These are phyloP conservation scores for Colletotrichum tanaceti DNA, from an alignment of 2,329 filamentous ascomycete genomes.

Conservation along the genomic window DNA sequence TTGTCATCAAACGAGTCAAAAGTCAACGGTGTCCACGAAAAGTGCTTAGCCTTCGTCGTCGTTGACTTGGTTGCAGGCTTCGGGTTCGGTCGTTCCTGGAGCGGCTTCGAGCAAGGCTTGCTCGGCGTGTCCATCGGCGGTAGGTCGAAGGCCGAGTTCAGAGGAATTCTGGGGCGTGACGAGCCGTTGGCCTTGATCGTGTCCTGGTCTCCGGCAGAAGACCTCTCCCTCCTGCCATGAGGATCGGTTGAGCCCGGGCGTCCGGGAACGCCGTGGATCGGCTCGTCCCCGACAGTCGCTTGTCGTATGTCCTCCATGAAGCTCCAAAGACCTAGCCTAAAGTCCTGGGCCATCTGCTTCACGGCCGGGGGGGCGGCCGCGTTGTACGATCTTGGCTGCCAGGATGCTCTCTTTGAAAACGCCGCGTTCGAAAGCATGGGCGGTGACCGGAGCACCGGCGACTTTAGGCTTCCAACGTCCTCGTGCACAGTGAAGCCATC, in stretches of 20 bases:
- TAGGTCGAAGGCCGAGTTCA: slow-evolving; percentile 56
- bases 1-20: slow-evolving; percentile 69
- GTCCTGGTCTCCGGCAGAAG: slow-evolving; percentile 54
- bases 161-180: slow-evolving; percentile 52
- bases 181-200: slow-evolving; percentile 59
- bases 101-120: slow-evolving; percentile 46
- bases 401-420: slow-evolving; percentile 68
- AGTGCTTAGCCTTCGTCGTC: slow-evolving; percentile 61
- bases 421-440: slow-evolving; percentile 51
- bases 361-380: slow-evolving; percentile 54
- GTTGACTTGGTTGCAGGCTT: slow-evolving; percentile 52
- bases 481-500: slow-evolving; percentile 58
- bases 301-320: slow-evolving; percentile 96
- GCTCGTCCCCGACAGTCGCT: slow-evolving; percentile 95
- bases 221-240: slow-evolving; percentile 28
- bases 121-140: slow-evolving; percentile 49
- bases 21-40: slow-evolving; percentile 69
- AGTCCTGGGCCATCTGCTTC: slow-evolving; percentile 88
- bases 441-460: slow-evolving; percentile 46
- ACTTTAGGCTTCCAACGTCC: slow-evolving; percentile 58
- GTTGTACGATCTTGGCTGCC: slow-evolving; percentile 65
- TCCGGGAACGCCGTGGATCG: slow-evolving; percentile 65
- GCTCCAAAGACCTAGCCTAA: slow-evolving; percentile 89
- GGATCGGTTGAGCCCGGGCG: slow-evolving; percentile 30
- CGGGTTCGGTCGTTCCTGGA: slow-evolving; percentile 45